Evolutionary conservation across 1,284 basidiomycete species (phyloP).

Genomic region (Thelephora terrestris): DNA sequence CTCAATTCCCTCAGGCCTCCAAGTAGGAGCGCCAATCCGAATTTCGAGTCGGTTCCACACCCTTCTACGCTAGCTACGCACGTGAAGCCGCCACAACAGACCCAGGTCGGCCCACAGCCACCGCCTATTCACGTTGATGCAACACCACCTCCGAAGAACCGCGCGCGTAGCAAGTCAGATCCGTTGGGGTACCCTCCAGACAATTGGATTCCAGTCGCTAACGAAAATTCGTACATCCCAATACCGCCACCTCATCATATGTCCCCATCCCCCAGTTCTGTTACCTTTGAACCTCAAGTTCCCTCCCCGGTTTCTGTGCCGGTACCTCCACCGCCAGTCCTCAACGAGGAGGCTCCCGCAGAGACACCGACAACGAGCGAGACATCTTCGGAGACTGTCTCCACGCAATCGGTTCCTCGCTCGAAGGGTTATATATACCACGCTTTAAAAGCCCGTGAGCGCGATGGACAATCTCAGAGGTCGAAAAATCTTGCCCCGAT

Average conservation of each 20-base stretch:
- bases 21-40: constrained; percentile 4
- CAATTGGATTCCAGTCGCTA: constrained; percentile 30
- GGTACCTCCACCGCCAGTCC: no score
- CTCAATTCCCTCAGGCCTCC: constrained; percentile 4
- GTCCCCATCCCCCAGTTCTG: background rate
- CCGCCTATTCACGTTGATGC: no score
- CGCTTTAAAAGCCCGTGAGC: background rate
- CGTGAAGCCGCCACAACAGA: constrained; percentile 3
- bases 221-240: constrained; percentile 18
- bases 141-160: background rate
- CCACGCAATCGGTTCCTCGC: no score
- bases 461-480: background rate
- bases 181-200: constrained; percentile 23
- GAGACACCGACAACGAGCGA: no score
- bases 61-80: background rate
- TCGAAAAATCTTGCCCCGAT: background rate
- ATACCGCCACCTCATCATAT: constrained; percentile 27
- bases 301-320: no score
- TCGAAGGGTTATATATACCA: background rate
- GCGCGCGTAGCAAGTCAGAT: constrained; percentile 5
- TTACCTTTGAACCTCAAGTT: background rate
- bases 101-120: background rate
- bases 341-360: no score
- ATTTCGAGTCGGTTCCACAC: constrained; percentile 15
- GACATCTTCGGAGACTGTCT: no score